phyloP scores from a whole-genome alignment of 306 rosid genomes.

The Acmispon strigosus region DNA sequence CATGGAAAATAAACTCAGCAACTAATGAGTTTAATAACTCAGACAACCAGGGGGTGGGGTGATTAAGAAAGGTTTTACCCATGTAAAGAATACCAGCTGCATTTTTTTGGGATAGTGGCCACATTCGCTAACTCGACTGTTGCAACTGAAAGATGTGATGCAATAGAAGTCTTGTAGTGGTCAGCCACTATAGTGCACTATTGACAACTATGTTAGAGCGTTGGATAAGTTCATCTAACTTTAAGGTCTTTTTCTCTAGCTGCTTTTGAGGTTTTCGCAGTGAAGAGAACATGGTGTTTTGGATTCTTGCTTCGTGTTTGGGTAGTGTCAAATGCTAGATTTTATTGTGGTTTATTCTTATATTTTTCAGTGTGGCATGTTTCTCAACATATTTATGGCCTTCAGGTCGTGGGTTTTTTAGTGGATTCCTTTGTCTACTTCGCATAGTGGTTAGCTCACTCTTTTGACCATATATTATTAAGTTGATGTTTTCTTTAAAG shows the following conservation, averaged over 20 bases:
- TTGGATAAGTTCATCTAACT: neutral
- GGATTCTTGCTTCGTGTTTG: neutral
- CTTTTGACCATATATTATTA: neutral
- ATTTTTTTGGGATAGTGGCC: no score
- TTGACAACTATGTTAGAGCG: no score
- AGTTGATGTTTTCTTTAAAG: neutral
- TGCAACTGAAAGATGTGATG: no score
- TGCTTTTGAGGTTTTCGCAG: neutral
- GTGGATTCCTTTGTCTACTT: neutral
- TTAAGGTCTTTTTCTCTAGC: neutral
- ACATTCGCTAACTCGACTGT: no score
- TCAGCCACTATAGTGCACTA: no score
- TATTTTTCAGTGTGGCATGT: neutral
- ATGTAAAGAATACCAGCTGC: no score
- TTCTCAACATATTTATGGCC: conserved; percentile 3
- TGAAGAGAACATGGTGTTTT: neutral
- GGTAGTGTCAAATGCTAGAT: neutral
- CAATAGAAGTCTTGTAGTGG: no score
- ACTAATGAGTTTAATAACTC: no score
- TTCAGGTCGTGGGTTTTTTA: neutral
- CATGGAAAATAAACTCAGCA: no score
- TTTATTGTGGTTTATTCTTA: neutral
- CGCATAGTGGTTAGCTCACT: conserved; percentile 4
- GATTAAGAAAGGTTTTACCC: no score
- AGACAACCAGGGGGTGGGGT: no score